These are phyloP conservation scores for Lipomyces orientalis DNA, from an alignment of 805 yeast species.

Conservation along the genomic window DNA sequence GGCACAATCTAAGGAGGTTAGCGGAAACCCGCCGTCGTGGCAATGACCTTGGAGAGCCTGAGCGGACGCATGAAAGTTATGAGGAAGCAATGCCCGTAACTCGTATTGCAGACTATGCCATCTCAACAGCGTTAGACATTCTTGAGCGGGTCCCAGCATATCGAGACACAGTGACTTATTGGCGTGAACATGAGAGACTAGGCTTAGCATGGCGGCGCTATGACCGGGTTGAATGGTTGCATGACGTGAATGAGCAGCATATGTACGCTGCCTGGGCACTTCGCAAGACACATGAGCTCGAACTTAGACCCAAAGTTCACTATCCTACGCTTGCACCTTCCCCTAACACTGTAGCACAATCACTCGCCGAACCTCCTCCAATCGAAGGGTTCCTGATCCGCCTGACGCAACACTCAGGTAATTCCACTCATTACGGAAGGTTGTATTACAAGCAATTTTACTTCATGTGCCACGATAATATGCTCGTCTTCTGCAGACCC, in stretches of 20 bases:
- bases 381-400: slow-evolving; percentile 81
- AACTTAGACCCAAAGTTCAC: slow-evolving; percentile 54
- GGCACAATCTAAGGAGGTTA: slow-evolving; percentile 10
- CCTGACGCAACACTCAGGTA: slow-evolving; percentile 59
- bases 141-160: slow-evolving; percentile 40
- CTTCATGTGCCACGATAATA: slow-evolving; percentile 64
- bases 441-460: slow-evolving; percentile 63
- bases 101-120: slow-evolving; percentile 49
- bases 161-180: slow-evolving; percentile 35
- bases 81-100: neutral
- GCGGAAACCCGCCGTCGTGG: slow-evolving; percentile 12
- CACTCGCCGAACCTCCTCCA: slow-evolving; percentile 65
- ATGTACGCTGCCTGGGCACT: slow-evolving; percentile 54
- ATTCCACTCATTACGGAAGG: slow-evolving; percentile 46
- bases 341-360: slow-evolving; percentile 27
- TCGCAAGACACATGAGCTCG: slow-evolving; percentile 59
- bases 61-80: neutral
- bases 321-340: slow-evolving; percentile 38
- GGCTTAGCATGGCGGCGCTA: slow-evolving; percentile 70
- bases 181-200: slow-evolving; percentile 44
- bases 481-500: slow-evolving; percentile 64
- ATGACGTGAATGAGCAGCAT: slow-evolving; percentile 53
- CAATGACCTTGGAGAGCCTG: neutral
- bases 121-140: slow-evolving; percentile 48
- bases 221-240: slow-evolving; percentile 76